A percentile compares a stretch with the other conserved stretches of the same genome.
Evolutionary conservation across 768 basidiomycete genomes (phyloP).

Genomic region (Pseudohyphozyma bogoriensis): DNA sequence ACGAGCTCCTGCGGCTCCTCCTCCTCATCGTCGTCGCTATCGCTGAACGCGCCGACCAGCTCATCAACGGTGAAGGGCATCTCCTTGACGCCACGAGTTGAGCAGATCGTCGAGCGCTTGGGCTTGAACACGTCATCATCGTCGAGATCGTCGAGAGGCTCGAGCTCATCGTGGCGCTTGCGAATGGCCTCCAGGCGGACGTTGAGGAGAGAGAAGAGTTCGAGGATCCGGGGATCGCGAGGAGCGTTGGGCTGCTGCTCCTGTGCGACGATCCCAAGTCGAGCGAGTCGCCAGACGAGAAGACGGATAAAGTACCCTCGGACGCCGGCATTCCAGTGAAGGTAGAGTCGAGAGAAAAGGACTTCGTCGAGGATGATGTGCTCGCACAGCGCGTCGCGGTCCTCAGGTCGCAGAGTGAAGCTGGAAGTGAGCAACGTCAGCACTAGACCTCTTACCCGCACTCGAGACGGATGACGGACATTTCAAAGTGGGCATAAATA

Average conservation of each 20-base stretch:
- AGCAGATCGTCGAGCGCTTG: slow-evolving; percentile 32
- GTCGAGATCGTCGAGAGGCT: slow-evolving; percentile 34
- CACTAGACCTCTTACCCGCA: background rate
- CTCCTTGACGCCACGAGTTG: slow-evolving; percentile 33
- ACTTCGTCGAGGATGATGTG: slow-evolving; percentile 38
- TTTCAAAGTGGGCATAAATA: slow-evolving; percentile 43
- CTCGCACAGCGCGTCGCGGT: slow-evolving; percentile 40
- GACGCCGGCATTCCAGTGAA: slow-evolving; percentile 39
- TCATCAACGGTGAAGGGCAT: slow-evolving; percentile 30
- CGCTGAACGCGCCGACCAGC: slow-evolving; percentile 23
- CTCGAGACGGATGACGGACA: slow-evolving; percentile 15
- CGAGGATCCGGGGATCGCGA: slow-evolving; percentile 30
- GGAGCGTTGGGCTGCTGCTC: slow-evolving; percentile 27
- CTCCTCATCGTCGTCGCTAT: slow-evolving; percentile 7
- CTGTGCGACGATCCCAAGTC: slow-evolving; percentile 33
- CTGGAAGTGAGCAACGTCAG: slow-evolving; percentile 8
- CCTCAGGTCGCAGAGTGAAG: slow-evolving; percentile 30
- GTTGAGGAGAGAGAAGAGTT: slow-evolving; percentile 39
- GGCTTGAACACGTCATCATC: slow-evolving; percentile 27
- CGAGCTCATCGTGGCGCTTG: slow-evolving; percentile 41
- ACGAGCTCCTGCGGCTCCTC: slow-evolving; percentile 17
- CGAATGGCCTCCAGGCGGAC: slow-evolving; percentile 40
- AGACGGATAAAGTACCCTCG: slow-evolving; percentile 29
- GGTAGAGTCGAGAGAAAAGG: slow-evolving; percentile 39
- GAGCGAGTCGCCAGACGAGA: slow-evolving; percentile 42